Evolutionary conservation across 2,329 filamentous ascomycete species (phyloP), one percentile per base, ranked within the genome.

Genomic region (Monosporascus sp.): DNA sequence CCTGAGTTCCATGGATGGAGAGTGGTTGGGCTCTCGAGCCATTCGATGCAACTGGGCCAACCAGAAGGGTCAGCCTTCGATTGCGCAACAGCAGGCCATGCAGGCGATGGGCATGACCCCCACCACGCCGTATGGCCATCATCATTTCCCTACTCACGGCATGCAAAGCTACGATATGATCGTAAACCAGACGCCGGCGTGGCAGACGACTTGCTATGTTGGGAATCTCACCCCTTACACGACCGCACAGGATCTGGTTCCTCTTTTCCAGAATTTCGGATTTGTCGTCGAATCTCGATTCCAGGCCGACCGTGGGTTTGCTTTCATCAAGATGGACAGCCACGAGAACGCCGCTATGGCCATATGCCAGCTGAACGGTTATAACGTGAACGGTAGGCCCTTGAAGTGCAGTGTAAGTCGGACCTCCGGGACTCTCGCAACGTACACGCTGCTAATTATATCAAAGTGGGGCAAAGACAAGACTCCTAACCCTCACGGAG

Each of bases 1-100:
- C 2, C 74, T 99, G 66, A 96, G 88, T 75, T 91, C 91, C 58
- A 99, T 99, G 94, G 94, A 99, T 67, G 94, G 94, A 58, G 94
- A 99, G 76, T 99, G 94, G 94, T 86, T 99, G 50, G 94, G 94
- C 51, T 97, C 94, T 65, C 89, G 94, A 60, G 94, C 94, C 41
- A 99, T 99, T 68, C 92, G 94, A 64, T 97, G 93, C 82, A 99
- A 99, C 79, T 99, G 94, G 94, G 94, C 94, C 56, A 99, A 99
- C 77, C 94, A 99, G 70, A 99, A 99, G 79, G 94, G 94, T n/a
- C 94, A 99, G 69, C 94, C 94, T 53, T 97, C 94, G 2, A 97
- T 97, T 72, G 91, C 92, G 48, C 93, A 99, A 76, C 94, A 97
- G 75, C 90, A 96, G 73, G 90, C 91, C 38, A 94, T 99, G 90